A percentile compares a stretch with the other conserved stretches of the same genome.
These are phyloP conservation scores for Closterium sp. DNA, from an alignment of 139 green algal genomes.

Conservation along the genomic window DNA sequence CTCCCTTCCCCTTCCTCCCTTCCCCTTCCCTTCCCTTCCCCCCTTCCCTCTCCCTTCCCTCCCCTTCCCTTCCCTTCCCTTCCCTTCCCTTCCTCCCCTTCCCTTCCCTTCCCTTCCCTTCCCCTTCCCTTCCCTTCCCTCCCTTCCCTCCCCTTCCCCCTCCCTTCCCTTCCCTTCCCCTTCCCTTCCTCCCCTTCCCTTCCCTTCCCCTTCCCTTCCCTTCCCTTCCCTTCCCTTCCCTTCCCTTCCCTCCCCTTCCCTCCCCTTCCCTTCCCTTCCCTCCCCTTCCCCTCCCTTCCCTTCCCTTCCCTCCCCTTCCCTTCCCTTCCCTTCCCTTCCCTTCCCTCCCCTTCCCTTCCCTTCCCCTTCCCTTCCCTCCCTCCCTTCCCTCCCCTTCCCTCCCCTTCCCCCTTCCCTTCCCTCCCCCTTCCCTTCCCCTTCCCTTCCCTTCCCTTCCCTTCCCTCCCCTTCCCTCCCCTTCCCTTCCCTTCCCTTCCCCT, in stretches of 20 bases:
- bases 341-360: not conserved
- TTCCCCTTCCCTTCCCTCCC: not conserved
- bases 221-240: not conserved
- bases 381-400: not conserved
- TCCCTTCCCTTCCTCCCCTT: not conserved
- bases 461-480: too few relatives aligned
- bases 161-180: not conserved
- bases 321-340: not conserved
- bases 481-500: too few relatives aligned
- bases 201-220: not conserved
- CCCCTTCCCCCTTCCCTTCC: too few relatives aligned
- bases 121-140: not conserved
- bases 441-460: too few relatives aligned
- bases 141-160: too few relatives aligned
- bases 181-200: not conserved
- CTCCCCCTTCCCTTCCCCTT: not conserved
- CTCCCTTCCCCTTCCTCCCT: too few relatives aligned
- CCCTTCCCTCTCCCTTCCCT: not conserved
- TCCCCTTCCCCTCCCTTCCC: not conserved
- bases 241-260: not conserved
- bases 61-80: not conserved
- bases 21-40: not conserved
- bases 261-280: not conserved
- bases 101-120: not conserved
- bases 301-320: not conserved